A percentile compares a stretch with the other conserved stretches of the same genome.
Evolutionary conservation across 2,329 filamentous ascomycete genomes (phyloP).

Genomic region (Fusarium siculi): DNA sequence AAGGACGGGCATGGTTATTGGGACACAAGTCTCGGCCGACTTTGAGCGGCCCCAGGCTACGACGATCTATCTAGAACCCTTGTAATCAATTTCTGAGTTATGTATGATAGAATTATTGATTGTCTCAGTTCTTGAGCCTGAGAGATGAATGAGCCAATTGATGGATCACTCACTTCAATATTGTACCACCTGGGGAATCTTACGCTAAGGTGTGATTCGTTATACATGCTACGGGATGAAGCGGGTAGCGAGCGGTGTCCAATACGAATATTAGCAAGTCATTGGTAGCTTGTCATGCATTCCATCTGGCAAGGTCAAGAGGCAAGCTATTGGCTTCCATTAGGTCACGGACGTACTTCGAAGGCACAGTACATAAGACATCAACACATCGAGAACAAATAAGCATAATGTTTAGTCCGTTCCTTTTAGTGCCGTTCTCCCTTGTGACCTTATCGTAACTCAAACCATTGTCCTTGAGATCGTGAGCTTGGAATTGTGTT

Average conservation of each 20-base stretch:
- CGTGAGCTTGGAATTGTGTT: not conserved
- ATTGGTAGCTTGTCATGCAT: not conserved
- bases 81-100: constrained; percentile 46
- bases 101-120: constrained; percentile 45
- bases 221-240: not conserved
- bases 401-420: not conserved
- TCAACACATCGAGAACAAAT: not conserved
- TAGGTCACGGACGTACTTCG: not conserved
- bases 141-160: constrained; percentile 35
- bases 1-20: constrained; percentile 46
- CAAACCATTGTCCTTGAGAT: not conserved
- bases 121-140: constrained; percentile 13
- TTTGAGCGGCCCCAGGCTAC: constrained; percentile 39
- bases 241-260: not conserved
- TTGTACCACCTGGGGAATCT: not conserved
- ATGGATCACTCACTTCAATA: constrained; percentile 13
- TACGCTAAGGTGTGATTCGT: not conserved
- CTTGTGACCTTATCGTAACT: not conserved
- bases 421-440: not conserved
- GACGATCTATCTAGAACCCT: constrained; percentile 47
- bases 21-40: constrained; percentile 43
- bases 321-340: not conserved
- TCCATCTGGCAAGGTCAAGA: not conserved
- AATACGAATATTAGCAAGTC: not conserved
- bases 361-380: too few relatives aligned